Conservation (phyloP, 345 rosid genomes). For the Salix brachista region DNA sequence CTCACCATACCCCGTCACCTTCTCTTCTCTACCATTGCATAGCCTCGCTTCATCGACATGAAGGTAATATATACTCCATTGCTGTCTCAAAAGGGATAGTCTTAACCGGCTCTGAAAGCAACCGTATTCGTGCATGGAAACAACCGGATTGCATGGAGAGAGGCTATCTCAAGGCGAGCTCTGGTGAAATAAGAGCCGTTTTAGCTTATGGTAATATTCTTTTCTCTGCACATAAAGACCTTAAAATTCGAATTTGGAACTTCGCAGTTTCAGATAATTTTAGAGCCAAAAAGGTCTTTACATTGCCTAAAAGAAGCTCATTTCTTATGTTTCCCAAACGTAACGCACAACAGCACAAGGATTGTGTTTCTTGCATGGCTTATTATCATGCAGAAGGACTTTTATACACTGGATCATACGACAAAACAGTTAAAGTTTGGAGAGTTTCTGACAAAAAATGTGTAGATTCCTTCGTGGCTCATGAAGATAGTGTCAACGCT, state of each 20-base stretch:
- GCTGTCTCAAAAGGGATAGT: conserved; percentile 42
- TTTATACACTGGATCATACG: conserved; percentile 37
- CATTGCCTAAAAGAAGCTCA: conserved; percentile 34
- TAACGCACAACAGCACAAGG: conserved; percentile 32
- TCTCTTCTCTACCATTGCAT: conserved; percentile 47
- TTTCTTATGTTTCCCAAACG: conserved; percentile 26
- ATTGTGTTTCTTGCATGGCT: conserved; percentile 48
- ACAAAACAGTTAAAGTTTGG: conserved; percentile 48
- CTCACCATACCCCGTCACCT: conserved; percentile 39
- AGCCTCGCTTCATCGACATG: conserved; percentile 45
- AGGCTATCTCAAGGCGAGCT: conserved; percentile 34
- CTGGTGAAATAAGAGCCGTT: conserved; percentile 36
- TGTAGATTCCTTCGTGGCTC: conserved; percentile 48
- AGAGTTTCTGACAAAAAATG: conserved; percentile 36
- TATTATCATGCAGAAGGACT: conserved; percentile 45
- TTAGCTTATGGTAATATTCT: conserved; percentile 40
- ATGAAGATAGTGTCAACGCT: conserved; percentile 40
- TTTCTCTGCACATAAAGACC: conserved; percentile 47
- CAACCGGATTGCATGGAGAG: conserved; percentile 39
- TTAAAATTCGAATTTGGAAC: conserved; percentile 40
- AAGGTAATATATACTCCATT: conserved; percentile 45
- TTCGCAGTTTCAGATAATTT: conserved; percentile 31
- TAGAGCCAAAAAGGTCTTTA: conserved; percentile 27
- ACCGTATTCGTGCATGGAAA: conserved; percentile 45
- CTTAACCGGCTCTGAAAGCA: conserved; percentile 47